Evolutionary conservation across 495 filamentous ascomycete genomes (phyloP).

Genomic region (Cercophora newfieldiana): DNA sequence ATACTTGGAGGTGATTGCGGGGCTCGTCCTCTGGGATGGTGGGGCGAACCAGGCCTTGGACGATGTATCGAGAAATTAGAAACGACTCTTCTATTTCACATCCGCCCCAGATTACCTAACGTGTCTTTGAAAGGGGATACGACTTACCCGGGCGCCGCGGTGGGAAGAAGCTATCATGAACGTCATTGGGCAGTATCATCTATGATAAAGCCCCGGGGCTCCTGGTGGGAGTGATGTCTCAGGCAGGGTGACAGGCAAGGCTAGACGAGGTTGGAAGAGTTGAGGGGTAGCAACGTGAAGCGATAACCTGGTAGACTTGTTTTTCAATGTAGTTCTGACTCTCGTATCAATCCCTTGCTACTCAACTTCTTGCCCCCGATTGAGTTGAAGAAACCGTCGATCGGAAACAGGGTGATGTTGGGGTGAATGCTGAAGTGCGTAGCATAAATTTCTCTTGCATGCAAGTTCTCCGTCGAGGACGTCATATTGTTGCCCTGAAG

Average conservation of each 20-base stretch:
- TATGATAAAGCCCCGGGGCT: neutral
- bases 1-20: neutral
- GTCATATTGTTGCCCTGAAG: no score
- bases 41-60: conserved; percentile 2
- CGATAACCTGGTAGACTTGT: neutral
- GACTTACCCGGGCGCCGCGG: neutral
- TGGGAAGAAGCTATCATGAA: neutral
- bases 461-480: neutral
- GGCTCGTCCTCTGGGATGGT: neutral
- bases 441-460: neutral
- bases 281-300: neutral
- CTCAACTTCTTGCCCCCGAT: neutral
- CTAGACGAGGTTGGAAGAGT: no score
- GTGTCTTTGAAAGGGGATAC: neutral
- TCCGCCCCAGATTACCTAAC: neutral
- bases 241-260: no score
- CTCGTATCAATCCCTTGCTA: neutral
- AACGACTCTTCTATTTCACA: neutral
- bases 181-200: neutral
- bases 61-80: conserved; percentile 20
- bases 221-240: neutral
- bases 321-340: neutral
- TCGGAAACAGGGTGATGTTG: neutral
- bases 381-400: neutral
- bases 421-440: neutral